Percentiles rank a stretch among this genome's conserved stretches.
Conservation (phyloP, 352 stramenopile species). For the Blastocystis sp. region DNA sequence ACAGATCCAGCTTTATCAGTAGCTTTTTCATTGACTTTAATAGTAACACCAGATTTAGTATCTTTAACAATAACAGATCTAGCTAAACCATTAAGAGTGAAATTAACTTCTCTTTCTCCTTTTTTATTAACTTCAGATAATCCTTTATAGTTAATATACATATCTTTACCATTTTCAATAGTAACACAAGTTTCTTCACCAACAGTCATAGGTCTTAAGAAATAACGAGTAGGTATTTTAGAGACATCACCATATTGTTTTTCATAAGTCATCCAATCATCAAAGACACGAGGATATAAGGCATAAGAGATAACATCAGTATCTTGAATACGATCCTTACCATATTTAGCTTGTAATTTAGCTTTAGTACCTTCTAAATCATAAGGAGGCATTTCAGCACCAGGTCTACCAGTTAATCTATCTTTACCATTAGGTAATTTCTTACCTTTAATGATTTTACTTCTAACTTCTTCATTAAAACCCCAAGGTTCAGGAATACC, state of each 20-base stretch:
- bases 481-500: constrained; percentile 77
- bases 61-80: constrained; percentile 36
- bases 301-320: constrained; percentile 77
- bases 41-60: constrained; percentile 6
- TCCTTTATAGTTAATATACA: constrained; percentile 77
- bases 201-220: constrained; percentile 58
- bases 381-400: constrained; percentile 71
- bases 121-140: constrained; percentile 55
- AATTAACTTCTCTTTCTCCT: constrained; percentile 74
- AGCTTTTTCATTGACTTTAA: constrained; percentile 61
- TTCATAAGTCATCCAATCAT: constrained; percentile 52
- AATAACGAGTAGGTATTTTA: constrained; percentile 58
- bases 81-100: constrained; percentile 80
- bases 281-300: constrained; percentile 64
- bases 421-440: constrained; percentile 60
- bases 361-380: constrained; percentile 70
- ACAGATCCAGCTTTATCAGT: constrained; percentile 57
- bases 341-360: constrained; percentile 62
- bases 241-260: constrained; percentile 53
- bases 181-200: constrained; percentile 55
- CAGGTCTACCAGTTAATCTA: constrained; percentile 73
- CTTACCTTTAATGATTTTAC: constrained; percentile 73
- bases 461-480: constrained; percentile 80
- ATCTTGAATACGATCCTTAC: constrained; percentile 59
- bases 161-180: constrained; percentile 79